phyloP scores from a whole-genome alignment of 2,329 filamentous ascomycete genomes.

The Ophiostoma quercus region DNA sequence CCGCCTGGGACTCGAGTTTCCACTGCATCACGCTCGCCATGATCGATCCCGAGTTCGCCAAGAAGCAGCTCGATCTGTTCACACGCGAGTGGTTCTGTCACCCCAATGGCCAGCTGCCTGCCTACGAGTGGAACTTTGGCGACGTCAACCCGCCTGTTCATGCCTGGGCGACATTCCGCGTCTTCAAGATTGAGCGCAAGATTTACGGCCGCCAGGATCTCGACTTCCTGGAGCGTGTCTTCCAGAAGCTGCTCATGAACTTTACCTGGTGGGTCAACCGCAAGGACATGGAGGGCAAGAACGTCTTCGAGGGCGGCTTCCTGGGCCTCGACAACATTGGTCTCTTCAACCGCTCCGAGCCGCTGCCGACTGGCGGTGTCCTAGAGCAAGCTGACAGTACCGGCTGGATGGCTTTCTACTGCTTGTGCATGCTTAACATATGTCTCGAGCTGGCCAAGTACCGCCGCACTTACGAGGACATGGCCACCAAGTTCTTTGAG shows the following conservation, averaged over 20 bases:
- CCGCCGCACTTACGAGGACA: conserved; percentile 89
- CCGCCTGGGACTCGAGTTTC: conserved; percentile 94
- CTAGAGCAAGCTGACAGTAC: conserved; percentile 96
- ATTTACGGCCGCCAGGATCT: conserved; percentile 91
- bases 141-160: conserved; percentile 96
- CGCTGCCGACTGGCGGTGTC: conserved; percentile 84
- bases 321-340: conserved; percentile 95
- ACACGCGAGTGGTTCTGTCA: conserved; percentile 99
- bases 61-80: conserved; percentile 94
- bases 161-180: conserved; percentile 90
- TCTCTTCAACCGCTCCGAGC: conserved; percentile 93
- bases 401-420: conserved; percentile 99
- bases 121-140: conserved; percentile 94
- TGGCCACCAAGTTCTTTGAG: conserved; percentile 97
- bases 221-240: conserved; percentile 92
- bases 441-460: conserved; percentile 92
- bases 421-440: conserved; percentile 93
- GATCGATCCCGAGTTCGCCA: conserved; percentile 96
- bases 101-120: conserved; percentile 89
- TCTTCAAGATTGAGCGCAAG: conserved; percentile 98
- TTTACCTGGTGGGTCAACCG: conserved; percentile 99
- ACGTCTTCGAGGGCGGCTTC: conserved; percentile 95
- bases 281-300: conserved; percentile 90
- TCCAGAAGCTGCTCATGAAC: conserved; percentile 91
- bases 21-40: conserved; percentile 94